Evolutionary conservation across 768 basidiomycete genomes (phyloP).

Genomic region (Phylloporus scabripes): DNA sequence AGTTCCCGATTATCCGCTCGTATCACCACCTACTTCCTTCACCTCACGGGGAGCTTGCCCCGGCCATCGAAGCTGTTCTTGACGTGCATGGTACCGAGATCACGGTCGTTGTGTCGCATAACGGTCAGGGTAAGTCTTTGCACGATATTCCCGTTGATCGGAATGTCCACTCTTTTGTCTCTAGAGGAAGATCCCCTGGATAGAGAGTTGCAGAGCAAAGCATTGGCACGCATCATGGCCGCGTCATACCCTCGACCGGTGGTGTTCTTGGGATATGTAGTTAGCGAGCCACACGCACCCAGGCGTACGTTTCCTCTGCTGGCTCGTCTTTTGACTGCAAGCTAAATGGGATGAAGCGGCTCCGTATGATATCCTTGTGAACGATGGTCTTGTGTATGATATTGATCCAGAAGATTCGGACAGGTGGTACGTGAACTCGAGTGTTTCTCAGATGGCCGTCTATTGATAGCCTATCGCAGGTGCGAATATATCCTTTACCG

Average conservation of each 20-base stretch:
- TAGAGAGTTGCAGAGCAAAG: conserved; percentile 77
- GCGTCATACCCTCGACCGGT: conserved; percentile 64
- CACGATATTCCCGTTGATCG: not conserved
- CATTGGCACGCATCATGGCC: conserved; percentile 75
- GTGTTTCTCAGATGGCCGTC: not conserved
- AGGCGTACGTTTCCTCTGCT: conserved; percentile 46
- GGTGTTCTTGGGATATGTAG: conserved; percentile 78
- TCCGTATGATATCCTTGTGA: conserved; percentile 70
- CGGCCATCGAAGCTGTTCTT: conserved; percentile 81
- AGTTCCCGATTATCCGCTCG: conserved; percentile 87
- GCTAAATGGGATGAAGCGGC: conserved; percentile 41
- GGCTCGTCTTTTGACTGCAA: not conserved
- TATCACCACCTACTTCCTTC: conserved; percentile 85
- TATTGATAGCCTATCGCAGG: conserved; percentile 36
- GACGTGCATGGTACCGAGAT: conserved; percentile 75
- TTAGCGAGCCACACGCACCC: conserved; percentile 58
- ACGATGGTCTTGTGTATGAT: conserved; percentile 76
- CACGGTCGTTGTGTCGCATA: conserved; percentile 83
- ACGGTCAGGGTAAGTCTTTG: conserved; percentile 70
- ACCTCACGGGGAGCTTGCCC: conserved; percentile 80
- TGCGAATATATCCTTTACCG: conserved; percentile 91
- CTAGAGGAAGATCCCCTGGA: conserved; percentile 87
- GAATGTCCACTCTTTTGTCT: not conserved
- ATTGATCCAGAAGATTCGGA: conserved; percentile 70
- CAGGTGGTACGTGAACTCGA: conserved; percentile 49